Evolutionary conservation across 2,329 filamentous ascomycete genomes (phyloP).

Genomic region (Colletotrichum brevisporum): DNA sequence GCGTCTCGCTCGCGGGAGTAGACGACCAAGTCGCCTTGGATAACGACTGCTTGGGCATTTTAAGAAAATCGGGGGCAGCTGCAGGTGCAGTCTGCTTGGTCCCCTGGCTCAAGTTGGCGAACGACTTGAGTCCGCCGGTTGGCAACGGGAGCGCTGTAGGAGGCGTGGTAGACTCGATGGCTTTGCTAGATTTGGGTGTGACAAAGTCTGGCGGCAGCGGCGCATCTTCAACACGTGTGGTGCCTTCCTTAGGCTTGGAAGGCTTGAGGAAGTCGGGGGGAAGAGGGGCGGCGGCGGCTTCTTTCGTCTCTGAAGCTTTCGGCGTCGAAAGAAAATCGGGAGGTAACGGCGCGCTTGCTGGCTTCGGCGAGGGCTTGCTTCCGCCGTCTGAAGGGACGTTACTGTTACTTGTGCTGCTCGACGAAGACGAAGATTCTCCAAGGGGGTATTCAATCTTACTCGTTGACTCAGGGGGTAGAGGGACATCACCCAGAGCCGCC

Average conservation of each 20-base stretch:
- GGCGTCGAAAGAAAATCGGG: constrained; percentile 50
- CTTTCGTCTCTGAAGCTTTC: constrained; percentile 42
- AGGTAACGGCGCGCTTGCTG: constrained; percentile 49
- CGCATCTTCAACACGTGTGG: constrained; percentile 47
- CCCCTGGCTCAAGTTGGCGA: constrained; percentile 22
- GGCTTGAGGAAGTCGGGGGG: constrained; percentile 50
- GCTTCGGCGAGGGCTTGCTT: constrained; percentile 44
- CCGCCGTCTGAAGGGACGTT: constrained; percentile 47
- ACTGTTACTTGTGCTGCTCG: constrained; percentile 61
- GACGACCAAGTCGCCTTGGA: constrained; percentile 38
- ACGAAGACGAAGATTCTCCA: constrained; percentile 68
- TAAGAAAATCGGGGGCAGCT: constrained; percentile 33
- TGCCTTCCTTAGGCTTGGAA: constrained; percentile 42
- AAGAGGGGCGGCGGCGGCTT: constrained; percentile 48
- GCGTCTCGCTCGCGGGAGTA: constrained; percentile 26
- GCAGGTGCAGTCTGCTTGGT: constrained; percentile 43
- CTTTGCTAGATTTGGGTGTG: constrained; percentile 50
- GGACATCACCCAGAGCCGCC: constrained; percentile 51
- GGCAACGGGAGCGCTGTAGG: constrained; percentile 28
- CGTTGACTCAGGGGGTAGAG: constrained; percentile 69
- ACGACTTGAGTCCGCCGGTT: constrained; percentile 3
- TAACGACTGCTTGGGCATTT: constrained; percentile 39
- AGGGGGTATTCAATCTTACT: constrained; percentile 66
- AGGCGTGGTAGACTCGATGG: constrained; percentile 29
- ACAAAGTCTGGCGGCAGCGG: constrained; percentile 56